These are phyloP conservation scores for Inga laurina DNA, from an alignment of 306 rosid genomes.

Conservation along the genomic window DNA sequence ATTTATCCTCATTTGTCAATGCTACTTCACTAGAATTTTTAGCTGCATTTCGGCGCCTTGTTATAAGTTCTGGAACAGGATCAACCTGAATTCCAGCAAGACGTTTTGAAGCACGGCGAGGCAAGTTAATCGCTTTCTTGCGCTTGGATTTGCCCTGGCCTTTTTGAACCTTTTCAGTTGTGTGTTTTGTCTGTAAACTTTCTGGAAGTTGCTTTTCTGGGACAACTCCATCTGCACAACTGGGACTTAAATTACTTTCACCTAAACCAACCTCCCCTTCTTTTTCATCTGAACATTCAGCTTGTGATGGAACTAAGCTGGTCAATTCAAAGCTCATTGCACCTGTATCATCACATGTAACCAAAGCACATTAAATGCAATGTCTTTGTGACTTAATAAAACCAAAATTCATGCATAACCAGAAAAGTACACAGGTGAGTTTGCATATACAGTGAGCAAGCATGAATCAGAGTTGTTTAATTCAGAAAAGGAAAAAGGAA, in stretches of 20 bases:
- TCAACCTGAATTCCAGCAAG: constrained; percentile 81
- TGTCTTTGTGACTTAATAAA: constrained; percentile 1
- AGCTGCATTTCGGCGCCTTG: constrained; percentile 39
- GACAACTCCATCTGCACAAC: constrained; percentile 22
- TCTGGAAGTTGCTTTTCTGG: constrained; percentile 36
- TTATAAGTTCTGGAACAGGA: constrained; percentile 55
- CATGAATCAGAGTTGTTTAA: background rate
- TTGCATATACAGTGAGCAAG: background rate
- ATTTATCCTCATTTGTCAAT: constrained; percentile 31
- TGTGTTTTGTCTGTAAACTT: constrained; percentile 32
- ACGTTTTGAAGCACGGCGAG: constrained; percentile 86
- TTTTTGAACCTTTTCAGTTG: constrained; percentile 33
- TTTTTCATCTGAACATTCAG: constrained; percentile 37
- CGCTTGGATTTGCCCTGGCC: constrained; percentile 36
- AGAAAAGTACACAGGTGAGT: background rate
- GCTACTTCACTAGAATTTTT: constrained; percentile 41
- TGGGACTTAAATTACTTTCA: constrained; percentile 32
- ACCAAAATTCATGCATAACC: background rate
- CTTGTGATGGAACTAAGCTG: constrained; percentile 30
- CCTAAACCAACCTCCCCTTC: constrained; percentile 36
- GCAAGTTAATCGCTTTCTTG: constrained; percentile 53
- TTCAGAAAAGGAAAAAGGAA: background rate
- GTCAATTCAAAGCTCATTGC: constrained; percentile 23
- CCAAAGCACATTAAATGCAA: constrained; percentile 31
- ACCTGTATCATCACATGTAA: constrained; percentile 33